Evolutionary conservation across 2,329 filamentous ascomycete genomes (phyloP), one percentile per base, ranked within the genome.

Genomic region (Epichloe sp.): DNA sequence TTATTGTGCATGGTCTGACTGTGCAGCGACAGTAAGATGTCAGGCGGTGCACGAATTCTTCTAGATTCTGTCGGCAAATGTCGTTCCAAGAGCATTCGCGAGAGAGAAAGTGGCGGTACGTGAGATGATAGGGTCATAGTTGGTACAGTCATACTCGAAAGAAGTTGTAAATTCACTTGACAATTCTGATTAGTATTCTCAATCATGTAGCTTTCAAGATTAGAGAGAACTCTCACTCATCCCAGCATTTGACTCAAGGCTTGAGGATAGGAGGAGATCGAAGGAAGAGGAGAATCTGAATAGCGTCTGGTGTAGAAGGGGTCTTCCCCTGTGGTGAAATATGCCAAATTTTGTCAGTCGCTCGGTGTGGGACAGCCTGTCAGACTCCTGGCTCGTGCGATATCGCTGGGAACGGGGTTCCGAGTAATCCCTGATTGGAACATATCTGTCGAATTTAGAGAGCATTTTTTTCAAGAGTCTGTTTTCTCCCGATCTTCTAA

Each of bases 391-490:
- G 26, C 65, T 71, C 11, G 71, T 71, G 46, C 67, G 69, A 53
- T 74, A 76, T 47, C 68, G 72, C 49, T 79, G 71, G 2, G 64
- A 61, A 2, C 63, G 60, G 1, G 70, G 60, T 17, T 65, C 62
- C 0, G 55, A 53, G 14, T 58, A 54, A 37, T 71, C 64, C 53
- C 74, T 66, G 8, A 62, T 61, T 12, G 77, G 73, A 4, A 80
- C 66, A 55, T 78, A 80, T 45, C 77, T 72, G 56, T 80, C 76
- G 3, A 69, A 37, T 40, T 19, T 43, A 26, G 49, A 31, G 15
- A 49, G 44, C n/a, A 19, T 31, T 21, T 42, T 34, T 15, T 41
- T 44, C 5, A 49, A 36, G 34, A 17, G 19, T 44, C 21, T 36
- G 5, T 26, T n/a, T 3, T 12, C 21, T 14, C 6, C 19, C 14